Base-by-base conservation (phyloP, 2,329 filamentous ascomycete genomes). In the Phaeosphaeria sp. region DNA sequence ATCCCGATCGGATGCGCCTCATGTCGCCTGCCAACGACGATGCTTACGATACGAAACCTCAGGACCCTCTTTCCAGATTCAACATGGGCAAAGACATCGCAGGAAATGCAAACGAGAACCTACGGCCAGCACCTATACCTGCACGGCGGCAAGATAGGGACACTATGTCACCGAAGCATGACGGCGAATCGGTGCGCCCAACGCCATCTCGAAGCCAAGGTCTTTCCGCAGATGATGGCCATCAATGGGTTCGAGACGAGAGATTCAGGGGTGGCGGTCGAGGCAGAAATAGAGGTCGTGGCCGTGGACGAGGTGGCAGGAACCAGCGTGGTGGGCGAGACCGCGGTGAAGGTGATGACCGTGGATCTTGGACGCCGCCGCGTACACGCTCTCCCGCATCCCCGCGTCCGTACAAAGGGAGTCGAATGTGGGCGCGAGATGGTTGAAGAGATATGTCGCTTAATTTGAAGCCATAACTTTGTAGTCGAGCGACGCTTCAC, bases 201-300 rank as follows among this genome's bases (percentile, higher is more conserved):
- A 17, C 21, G 7, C 21, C 36, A 4, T 18, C 39, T 7, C 22
- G 15, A 6, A 40, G 8, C 39, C 43, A 25, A 30, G 36, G 49
- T 43, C 49, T 51, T n/a, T 51, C 36, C 11, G 49, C 39, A 9
- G 49, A 51, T 30, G 49, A 51, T 24, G 49, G 49, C 2, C 49
- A 51, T 17, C 49, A 51, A 20, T 51, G 49, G 49, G 39, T 13
- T 9, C 39, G 21, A 6, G 20, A 25, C 17, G 20, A n/a, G 4
- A 17, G 6, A 22, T 17, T 17, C 15, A 25, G 22, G 9, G 6
- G 22, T 17, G 17, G 30, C 11, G 30, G 21, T 21, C 27, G 22
- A 44, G 39, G 36, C 36, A 27, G 22, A 24, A 7, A 17, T 20
- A 43, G 49, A 51, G 21, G 49, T 20, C 47, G 47, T 22, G 30